Evolutionary conservation across 805 yeast genomes (phyloP).

Genomic region (Hanseniaspora meyeri): DNA sequence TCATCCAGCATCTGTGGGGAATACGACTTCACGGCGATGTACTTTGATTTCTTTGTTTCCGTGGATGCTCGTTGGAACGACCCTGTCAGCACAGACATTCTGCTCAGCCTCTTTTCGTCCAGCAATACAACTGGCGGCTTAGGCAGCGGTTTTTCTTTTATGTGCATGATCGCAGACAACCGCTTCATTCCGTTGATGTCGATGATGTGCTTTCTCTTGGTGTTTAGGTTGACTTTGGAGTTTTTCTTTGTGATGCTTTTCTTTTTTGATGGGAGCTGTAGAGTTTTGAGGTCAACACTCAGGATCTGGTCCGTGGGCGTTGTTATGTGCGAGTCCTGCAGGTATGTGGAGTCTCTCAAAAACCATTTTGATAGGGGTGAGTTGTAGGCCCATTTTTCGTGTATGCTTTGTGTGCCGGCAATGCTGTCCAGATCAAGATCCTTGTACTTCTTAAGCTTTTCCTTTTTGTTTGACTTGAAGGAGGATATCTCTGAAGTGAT

Average conservation of each 20-base stretch:
- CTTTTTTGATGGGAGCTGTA: constrained; percentile 21
- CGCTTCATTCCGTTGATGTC: constrained; percentile 15
- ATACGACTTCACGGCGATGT: constrained; percentile 22
- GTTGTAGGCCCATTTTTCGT: constrained; percentile 23
- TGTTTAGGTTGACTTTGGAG: constrained; percentile 8
- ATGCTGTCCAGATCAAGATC: neutral
- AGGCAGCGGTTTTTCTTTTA: constrained; percentile 20
- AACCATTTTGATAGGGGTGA: constrained; percentile 29
- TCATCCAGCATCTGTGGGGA: constrained; percentile 30
- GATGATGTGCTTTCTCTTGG: constrained; percentile 16
- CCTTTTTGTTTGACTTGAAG: neutral
- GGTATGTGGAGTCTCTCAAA: constrained; percentile 23
- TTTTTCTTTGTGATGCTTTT: constrained; percentile 5
- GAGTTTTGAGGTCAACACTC: constrained; percentile 22
- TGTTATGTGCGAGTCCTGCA: constrained; percentile 16
- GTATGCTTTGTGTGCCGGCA: neutral
- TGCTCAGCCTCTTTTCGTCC: neutral
- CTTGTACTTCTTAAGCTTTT: neutral
- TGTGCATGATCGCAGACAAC: constrained; percentile 15
- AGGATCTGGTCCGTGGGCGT: constrained; percentile 19
- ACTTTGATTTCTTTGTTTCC: constrained; percentile 4
- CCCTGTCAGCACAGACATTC: constrained; percentile 2
- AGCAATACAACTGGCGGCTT: constrained; percentile 11
- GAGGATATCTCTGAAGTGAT: constrained; percentile 19
- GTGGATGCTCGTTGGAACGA: neutral